These are phyloP conservation scores for Tillandsia leiboldiana DNA, from an alignment of 176 grass and related monocot genomes.

Conservation along the genomic window DNA sequence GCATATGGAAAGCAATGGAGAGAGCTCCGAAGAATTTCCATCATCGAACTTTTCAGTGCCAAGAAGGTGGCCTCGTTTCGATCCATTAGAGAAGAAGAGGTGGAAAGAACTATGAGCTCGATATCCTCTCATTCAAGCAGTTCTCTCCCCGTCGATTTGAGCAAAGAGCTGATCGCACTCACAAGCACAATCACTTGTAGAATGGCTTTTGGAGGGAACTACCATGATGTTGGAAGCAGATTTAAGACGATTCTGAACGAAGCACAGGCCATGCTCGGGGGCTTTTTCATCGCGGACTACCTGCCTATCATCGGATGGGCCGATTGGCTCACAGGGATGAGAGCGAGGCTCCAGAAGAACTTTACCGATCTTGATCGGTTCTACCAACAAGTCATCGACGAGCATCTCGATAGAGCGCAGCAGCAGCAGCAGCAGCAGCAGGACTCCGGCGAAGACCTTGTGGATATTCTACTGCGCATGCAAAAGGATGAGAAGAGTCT, in stretches of 20 bases:
- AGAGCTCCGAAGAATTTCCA: slow-evolving; percentile 9
- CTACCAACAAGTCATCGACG: slow-evolving; percentile 15
- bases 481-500: too few relatives aligned
- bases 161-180: slow-evolving; percentile 6
- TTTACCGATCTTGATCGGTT: slow-evolving; percentile 16
- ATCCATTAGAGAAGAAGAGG: slow-evolving; percentile 4
- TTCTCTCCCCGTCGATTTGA: not conserved
- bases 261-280: not conserved
- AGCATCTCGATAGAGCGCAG: not conserved
- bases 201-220: not conserved
- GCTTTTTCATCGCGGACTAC: slow-evolving; percentile 18
- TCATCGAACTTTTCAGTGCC: slow-evolving; percentile 1
- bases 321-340: slow-evolving; percentile 6
- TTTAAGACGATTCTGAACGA: slow-evolving; percentile 8
- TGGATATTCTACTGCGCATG: too few relatives aligned
- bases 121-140: not conserved
- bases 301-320: slow-evolving; percentile 17
- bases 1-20: slow-evolving; percentile 10
- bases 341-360: slow-evolving; percentile 9
- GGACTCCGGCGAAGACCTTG: too few relatives aligned
- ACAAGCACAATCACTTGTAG: slow-evolving; percentile 6
- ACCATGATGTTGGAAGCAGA: not conserved
- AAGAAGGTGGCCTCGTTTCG: slow-evolving; percentile 13
- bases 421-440: not conserved
- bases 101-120: not conserved